phyloP scores from a whole-genome alignment of 208 protist species.

The Porcisia deanei region DNA sequence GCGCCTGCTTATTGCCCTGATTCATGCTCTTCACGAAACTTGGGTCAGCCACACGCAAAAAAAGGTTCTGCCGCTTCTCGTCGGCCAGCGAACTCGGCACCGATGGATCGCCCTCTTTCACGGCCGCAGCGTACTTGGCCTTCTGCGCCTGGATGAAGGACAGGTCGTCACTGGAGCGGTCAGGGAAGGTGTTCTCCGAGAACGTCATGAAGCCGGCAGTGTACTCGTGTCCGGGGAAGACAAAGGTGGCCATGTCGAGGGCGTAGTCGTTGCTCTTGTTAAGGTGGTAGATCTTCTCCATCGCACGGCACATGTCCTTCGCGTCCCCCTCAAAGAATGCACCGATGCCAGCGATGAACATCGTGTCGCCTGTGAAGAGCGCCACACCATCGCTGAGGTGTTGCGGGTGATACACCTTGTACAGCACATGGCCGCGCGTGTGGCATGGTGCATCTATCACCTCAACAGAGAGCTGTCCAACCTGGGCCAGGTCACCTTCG shows the following conservation, averaged over 20 bases:
- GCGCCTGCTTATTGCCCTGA: conserved; percentile 33
- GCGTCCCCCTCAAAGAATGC: conserved; percentile 93
- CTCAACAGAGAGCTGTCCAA: conserved; percentile 67
- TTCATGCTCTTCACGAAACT: conserved; percentile 51
- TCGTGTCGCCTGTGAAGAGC: conserved; percentile 95
- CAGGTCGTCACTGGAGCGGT: conserved; percentile 24
- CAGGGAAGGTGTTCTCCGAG: conserved; percentile 31
- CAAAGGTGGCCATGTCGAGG: conserved; percentile 53
- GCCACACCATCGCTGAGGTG: conserved; percentile 46
- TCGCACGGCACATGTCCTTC: conserved; percentile 71
- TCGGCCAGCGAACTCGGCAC: conserved; percentile 81
- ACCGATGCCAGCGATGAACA: conserved; percentile 94
- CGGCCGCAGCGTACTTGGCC: conserved; percentile 42
- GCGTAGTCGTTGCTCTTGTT: conserved; percentile 38
- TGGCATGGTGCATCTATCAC: conserved; percentile 89
- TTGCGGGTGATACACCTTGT: conserved; percentile 42
- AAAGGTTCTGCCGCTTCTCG: conserved; percentile 87
- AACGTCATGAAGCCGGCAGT: conserved; percentile 83
- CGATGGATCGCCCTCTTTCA: conserved; percentile 53
- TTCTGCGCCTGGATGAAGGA: conserved; percentile 61
- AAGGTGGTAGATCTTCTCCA: conserved; percentile 64
- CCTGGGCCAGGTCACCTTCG: conserved; percentile 56
- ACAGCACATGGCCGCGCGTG: conserved; percentile 88
- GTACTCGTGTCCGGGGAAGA: conserved; percentile 93
- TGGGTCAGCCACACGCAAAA: conserved; percentile 78